Evolutionary conservation across 2,329 filamentous ascomycete species (phyloP).

Genomic region (Ceratocystis lukuohia): DNA sequence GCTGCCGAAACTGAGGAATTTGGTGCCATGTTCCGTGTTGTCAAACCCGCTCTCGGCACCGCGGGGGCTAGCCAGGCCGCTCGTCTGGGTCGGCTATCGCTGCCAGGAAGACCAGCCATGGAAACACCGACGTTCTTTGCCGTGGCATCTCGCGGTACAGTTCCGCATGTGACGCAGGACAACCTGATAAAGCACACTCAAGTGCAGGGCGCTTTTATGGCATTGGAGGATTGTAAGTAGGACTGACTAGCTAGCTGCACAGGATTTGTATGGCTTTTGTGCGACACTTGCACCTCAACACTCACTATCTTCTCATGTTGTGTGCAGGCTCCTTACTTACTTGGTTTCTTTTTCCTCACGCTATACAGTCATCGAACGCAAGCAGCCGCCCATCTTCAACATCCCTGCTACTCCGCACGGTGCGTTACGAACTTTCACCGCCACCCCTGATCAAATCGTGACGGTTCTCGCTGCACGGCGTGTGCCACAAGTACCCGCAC

Average conservation of each 20-base stretch:
- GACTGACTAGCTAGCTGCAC: conserved; percentile 14
- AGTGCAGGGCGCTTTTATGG: conserved; percentile 61
- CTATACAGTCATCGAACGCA: conserved; percentile 40
- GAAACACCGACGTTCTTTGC: conserved; percentile 74
- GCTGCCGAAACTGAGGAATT: background rate
- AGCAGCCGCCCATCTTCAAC: conserved; percentile 37
- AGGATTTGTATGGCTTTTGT: background rate
- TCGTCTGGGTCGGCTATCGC: conserved; percentile 52
- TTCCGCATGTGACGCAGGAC: conserved; percentile 86
- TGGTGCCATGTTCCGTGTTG: conserved; percentile 31
- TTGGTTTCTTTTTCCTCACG: background rate
- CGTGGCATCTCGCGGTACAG: conserved; percentile 64
- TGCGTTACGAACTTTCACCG: conserved; percentile 63
- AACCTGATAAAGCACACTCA: conserved; percentile 52
- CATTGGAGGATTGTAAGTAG: conserved; percentile 78
- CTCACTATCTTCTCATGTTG: background rate
- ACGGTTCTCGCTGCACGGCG: conserved; percentile 67
- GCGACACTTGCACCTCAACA: background rate
- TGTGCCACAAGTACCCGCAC: conserved; percentile 59
- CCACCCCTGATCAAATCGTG: conserved; percentile 49
- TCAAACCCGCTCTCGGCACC: conserved; percentile 30
- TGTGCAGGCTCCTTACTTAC: background rate
- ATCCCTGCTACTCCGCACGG: conserved; percentile 32
- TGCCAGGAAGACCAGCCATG: conserved; percentile 51
- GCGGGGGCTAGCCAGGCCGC: conserved; percentile 31